Evolutionary conservation across 78 protist species (phyloP).

Genomic region (Speleostelium caveatum): DNA sequence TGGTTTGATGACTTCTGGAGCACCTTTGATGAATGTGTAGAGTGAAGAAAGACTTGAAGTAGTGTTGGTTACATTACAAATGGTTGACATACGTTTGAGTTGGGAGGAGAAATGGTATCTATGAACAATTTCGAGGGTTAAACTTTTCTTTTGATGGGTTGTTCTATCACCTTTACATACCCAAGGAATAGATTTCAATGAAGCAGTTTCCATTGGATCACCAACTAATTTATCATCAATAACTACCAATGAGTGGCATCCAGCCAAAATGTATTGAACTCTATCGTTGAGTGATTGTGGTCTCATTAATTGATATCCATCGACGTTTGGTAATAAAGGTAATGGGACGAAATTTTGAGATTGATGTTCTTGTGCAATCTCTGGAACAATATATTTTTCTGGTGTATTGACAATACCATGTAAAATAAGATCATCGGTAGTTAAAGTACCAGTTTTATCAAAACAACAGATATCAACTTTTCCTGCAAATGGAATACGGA

Average conservation of each 20-base stretch:
- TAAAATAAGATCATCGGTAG: constrained; percentile 92
- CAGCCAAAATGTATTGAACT: constrained; percentile 77
- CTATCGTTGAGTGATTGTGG: neutral
- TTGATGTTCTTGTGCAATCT: neutral
- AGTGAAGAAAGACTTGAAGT: no score
- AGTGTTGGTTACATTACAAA: constrained; percentile 38
- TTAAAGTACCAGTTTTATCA: constrained; percentile 99
- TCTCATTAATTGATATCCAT: neutral
- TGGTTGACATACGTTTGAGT: constrained; percentile 94
- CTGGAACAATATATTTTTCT: neutral
- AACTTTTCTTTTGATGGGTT: constrained; percentile 2
- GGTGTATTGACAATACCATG: constrained; percentile 85
- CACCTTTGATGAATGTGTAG: constrained; percentile 90
- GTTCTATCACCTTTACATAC: constrained; percentile 26
- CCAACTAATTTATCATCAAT: constrained; percentile 88
- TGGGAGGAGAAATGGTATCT: constrained; percentile 90
- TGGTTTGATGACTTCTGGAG: constrained; percentile 92
- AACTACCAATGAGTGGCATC: constrained; percentile 93
- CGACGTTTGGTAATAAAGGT: neutral
- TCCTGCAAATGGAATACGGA: constrained; percentile 99
- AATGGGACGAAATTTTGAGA: neutral
- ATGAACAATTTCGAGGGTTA: constrained; percentile 78
- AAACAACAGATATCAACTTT: constrained; percentile 97
- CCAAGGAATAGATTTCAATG: constrained; percentile 89
- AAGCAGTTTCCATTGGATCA: constrained; percentile 98